Base-by-base conservation (phyloP, 306 rosid species). In the Rosa chinensis region DNA sequence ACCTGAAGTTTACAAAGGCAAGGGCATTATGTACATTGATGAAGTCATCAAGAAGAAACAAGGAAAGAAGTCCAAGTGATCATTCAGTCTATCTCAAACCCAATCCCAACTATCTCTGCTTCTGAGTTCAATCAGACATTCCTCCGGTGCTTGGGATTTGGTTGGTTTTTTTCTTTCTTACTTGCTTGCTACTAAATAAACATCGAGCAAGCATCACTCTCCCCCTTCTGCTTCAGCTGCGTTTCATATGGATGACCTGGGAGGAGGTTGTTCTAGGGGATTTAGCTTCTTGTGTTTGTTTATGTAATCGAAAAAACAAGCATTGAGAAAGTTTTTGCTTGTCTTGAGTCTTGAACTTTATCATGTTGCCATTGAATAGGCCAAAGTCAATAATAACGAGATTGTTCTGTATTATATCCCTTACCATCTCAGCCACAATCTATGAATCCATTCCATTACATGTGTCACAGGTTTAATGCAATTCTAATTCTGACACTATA, bases 1-100 rank as follows among this genome's bases (percentile, higher is more conserved):
- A 1, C 98, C 97, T 0, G 98, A 94, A 73, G 96, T 88, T 47
- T 94, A 94, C 90, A 94, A 94, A 88, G 97, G 98, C 82, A 94
- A 94, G 80, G 98, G 98, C 11, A 94, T 94, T 23, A 88, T 92
- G 98, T 94, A 92, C 78, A 77, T 76, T 37, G 97, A 90, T 44
- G 96, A 94, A 78, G 92, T 89, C 70, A 87, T 94, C 43, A 92
- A 89, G 87, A 90, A 85, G 86, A 92, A 94, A 49, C 92, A 86
- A 81, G 98, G 97, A 49, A 94, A 94, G 90, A 94, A 92, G 77
- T 91, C 97, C n/a, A 94, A 92, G 82, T 94, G 14, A 78, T 93
- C 47, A 50, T 50, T 17, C 16, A 16, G 37, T 32, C 37, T 2
- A 32, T 32, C 37, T 32, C 62, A 59, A 8, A 7, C 37, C 23